These are phyloP conservation scores for Mycena pura DNA, from an alignment of 768 basidiomycete genomes.

Conservation along the genomic window DNA sequence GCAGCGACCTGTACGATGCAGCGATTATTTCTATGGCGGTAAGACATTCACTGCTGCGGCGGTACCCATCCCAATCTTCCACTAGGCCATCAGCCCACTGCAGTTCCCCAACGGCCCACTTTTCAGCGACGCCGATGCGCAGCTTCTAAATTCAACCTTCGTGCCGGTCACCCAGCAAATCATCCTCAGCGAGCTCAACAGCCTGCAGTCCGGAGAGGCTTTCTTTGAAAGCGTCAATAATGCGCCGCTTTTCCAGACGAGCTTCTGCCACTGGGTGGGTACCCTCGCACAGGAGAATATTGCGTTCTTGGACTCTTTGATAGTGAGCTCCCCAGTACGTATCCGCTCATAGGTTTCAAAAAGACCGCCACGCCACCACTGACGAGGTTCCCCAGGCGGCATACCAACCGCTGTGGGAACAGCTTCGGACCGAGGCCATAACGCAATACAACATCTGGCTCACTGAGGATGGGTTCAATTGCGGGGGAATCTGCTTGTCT, in stretches of 20 bases:
- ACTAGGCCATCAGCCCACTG: background rate
- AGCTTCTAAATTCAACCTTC: background rate
- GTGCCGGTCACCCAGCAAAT: background rate
- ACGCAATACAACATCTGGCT: constrained; percentile 6
- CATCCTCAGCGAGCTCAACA: background rate
- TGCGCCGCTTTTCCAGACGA: background rate
- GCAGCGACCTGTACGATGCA: constrained; percentile 6
- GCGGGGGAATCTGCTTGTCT: constrained; percentile 1
- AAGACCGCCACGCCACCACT: background rate
- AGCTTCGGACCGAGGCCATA: background rate
- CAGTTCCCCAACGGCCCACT: constrained; percentile 1
- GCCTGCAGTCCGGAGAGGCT: background rate
- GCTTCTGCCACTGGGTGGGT: constrained; percentile 7
- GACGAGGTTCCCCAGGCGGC: background rate
- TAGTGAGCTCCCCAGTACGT: background rate
- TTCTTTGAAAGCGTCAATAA: constrained; percentile 12
- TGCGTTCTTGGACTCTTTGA: background rate
- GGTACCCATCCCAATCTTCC: background rate
- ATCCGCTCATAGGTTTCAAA: background rate
- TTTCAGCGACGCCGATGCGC: constrained; percentile 6
- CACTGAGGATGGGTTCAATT: constrained; percentile 12
- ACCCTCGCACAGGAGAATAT: background rate
- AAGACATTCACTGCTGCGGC: background rate
- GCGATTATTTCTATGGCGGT: constrained; percentile 3
- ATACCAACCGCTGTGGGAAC: background rate